Base-by-base conservation (phyloP, 257 asterid genomes). In the Nicotiana sylvestris region DNA sequence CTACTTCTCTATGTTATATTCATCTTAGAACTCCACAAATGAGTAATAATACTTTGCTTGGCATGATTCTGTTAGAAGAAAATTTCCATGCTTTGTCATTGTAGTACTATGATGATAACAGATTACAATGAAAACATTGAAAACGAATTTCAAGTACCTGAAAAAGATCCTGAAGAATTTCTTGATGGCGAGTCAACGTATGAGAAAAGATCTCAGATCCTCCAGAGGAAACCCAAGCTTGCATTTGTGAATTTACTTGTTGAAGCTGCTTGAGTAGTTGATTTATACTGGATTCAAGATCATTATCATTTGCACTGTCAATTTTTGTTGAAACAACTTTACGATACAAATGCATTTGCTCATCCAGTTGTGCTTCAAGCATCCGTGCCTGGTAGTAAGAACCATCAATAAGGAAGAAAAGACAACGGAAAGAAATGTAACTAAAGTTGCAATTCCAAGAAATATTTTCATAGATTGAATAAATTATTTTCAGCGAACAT, bases 151-250 rank as follows among this genome's bases (percentile, higher is more conserved):
- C 18, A 57, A 69, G 18, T 69, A 95, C 98, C 97, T 95, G 98
- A 85, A 92, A 82, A 81, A 93, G 96, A 91, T 95, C 98, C 90
- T 92, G 97, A 87, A 95, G 94, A 84, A 95, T 95, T 87, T 95
- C 98, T 87, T 91, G 97, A 87, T 95, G 98, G 49, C 98, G 97
- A 78, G 97, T 95, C 90, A 95, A 86, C 39, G 98, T 93, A 78
- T 95, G 98, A 82, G 98, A 95, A 86, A 91, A 93, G 9, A 91
- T 93, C 83, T 95, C 98, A 5, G 97, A 93, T 87, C 98, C 98
- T 81, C 98, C 98, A 25, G 98, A 90, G 83, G 98, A 93, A 85
- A 93, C 92, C 98, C 98, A 95, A 80, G 98, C 91, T 87, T 95
- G 98, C 98, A 95, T 95, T 88, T 93, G 97, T 78, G 87, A 83